Evolutionary conservation across 352 stramenopile genomes (phyloP), one percentile per base, ranked within the genome.

Genomic region (Globisporangium orthogonon): DNA sequence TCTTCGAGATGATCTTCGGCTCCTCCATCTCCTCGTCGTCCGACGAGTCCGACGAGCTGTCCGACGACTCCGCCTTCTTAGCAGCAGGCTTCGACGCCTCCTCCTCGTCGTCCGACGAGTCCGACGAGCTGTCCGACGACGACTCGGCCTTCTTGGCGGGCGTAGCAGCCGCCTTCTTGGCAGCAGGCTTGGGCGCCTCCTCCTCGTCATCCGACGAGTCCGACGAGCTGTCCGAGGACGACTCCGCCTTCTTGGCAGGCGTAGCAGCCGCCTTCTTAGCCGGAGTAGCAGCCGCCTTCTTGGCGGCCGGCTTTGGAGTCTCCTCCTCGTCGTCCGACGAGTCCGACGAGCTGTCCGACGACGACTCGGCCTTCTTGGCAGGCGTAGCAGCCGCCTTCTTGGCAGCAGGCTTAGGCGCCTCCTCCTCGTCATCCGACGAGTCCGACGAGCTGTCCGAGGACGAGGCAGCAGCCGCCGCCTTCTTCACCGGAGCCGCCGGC

Each of bases 1-100:
- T 92, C 74, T 94, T 93, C 2, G 75, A 76, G 35, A 86, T 78
- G 60, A 90, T 71, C 10, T 69, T 69, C 0, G 78, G 72, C 51
- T 88, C 69, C 58, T 95, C 86, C 14, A 62, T 52, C 54, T 86
- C 76, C 23, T 49, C 44, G 44, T 48, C 43, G 49, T 86, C 67
- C 18, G 59, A 69, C 4, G 55, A 66, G 40, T 60, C 60, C 17
- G 62, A 63, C 30, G 57, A 56, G 18, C 52, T 41, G 50, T 91
- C 76, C 44, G 65, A 74, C 15, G 62, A 71, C 17, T 63, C 62
- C 55, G 81, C 63, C 51, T 76, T 55, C 61, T 71, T 59, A 23
- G 58, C 66, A 18, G 63, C 50, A 23, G 62, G 58, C 62, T 61
- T 58, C 59, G 45, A 56, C 14, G 73, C 49, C 61, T 89, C 71